A percentile compares a stretch with the other conserved stretches of the same genome.
These are phyloP conservation scores for Nakaseomyces sp. DNA, from an alignment of 1,139 yeast genomes.

Conservation along the genomic window DNA sequence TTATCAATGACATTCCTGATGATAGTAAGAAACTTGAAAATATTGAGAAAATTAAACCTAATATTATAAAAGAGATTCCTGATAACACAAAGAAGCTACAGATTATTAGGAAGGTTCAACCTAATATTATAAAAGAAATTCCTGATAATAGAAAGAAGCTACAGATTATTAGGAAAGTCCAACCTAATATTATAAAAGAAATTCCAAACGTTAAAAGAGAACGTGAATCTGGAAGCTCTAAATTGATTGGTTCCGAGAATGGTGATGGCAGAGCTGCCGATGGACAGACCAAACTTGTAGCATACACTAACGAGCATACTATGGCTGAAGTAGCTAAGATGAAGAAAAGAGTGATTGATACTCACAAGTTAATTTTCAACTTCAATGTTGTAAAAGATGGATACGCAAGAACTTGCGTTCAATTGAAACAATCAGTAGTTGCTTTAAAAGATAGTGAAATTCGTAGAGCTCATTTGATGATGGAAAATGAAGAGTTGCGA, in stretches of 20 bases:
- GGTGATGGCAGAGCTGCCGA: background rate
- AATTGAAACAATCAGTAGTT: slow-evolving; percentile 27
- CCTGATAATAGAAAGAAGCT: background rate
- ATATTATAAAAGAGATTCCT: background rate
- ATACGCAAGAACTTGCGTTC: slow-evolving; percentile 29
- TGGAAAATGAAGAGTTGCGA: slow-evolving; percentile 26
- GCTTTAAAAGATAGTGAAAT: slow-evolving; percentile 32
- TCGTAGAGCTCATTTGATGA: slow-evolving; percentile 29
- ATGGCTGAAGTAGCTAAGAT: slow-evolving; percentile 22
- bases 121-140: background rate
- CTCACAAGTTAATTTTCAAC: slow-evolving; percentile 28
- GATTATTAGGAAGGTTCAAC: background rate
- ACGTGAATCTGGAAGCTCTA: no score
- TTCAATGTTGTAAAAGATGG: slow-evolving; percentile 30
- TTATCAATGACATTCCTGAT: background rate
- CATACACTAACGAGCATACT: slow-evolving; percentile 17
- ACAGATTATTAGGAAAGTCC: background rate
- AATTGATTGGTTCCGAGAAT: no score
- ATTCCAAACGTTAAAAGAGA: no score
- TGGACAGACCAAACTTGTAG: background rate
- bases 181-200: background rate
- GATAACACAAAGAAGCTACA: background rate
- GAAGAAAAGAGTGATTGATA: slow-evolving; percentile 29
- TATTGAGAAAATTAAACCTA: background rate
- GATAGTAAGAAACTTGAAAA: no score